phyloP scores from a whole-genome alignment of 2,329 filamentous ascomycete genomes.

The Penicillium sp. region DNA sequence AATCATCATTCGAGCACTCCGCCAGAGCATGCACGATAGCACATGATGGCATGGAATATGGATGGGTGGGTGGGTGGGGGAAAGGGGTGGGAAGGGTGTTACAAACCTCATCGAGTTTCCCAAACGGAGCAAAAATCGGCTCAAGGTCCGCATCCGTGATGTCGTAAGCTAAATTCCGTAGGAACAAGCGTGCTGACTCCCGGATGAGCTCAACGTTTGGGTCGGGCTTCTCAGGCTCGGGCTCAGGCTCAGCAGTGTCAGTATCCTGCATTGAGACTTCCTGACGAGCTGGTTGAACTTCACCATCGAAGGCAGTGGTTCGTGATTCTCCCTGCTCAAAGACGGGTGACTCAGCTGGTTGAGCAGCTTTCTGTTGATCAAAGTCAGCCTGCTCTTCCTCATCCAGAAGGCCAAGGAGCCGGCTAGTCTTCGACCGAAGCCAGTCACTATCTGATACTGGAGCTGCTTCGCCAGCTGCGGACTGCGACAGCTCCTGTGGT shows the following conservation, averaged over 20 bases:
- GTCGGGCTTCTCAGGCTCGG: conserved; percentile 27
- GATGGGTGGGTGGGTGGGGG: neutral
- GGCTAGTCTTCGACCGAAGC: conserved; percentile 81
- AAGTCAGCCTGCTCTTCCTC: conserved; percentile 48
- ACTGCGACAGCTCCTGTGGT: conserved; percentile 8
- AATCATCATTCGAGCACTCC: conserved; percentile 71
- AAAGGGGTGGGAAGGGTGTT: conserved; percentile 1
- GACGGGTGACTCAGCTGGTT: conserved; percentile 9
- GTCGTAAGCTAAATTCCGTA: conserved; percentile 81
- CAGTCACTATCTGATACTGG: conserved; percentile 72
- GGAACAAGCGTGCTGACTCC: conserved; percentile 71
- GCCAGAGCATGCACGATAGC: conserved; percentile 14
- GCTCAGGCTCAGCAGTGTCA: conserved; percentile 10
- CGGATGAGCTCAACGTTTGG: conserved; percentile 57
- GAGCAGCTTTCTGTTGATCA: conserved; percentile 21
- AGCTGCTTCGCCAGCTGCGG: conserved; percentile 25
- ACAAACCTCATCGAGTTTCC: conserved; percentile 81
- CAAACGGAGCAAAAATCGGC: conserved; percentile 63
- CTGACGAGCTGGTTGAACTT: conserved; percentile 11
- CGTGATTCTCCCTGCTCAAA: conserved; percentile 15
- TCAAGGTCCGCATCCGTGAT: conserved; percentile 71
- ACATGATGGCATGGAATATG: neutral
- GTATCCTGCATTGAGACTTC: conserved; percentile 1
- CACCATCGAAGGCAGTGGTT: conserved; percentile 14
- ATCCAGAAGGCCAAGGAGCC: conserved; percentile 76